phyloP scores from a whole-genome alignment of 345 rosid species.

The Hibiscus trionum region DNA sequence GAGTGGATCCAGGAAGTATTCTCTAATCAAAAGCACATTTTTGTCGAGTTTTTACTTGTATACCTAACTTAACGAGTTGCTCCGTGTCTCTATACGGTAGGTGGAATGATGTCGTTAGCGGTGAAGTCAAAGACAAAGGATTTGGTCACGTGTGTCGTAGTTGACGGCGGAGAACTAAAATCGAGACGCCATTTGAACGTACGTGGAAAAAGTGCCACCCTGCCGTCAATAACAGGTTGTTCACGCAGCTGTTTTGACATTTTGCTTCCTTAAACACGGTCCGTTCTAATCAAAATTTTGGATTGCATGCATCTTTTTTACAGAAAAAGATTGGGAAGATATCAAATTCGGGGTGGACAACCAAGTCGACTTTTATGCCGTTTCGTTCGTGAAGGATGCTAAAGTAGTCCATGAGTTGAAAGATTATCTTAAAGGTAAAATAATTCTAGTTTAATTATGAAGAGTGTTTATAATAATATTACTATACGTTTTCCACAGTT shows the following conservation, averaged over 20 bases:
- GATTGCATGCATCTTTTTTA: slow-evolving; percentile 1
- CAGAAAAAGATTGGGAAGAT: slow-evolving; percentile 99
- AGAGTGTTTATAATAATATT: neutral
- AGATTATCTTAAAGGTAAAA: slow-evolving; percentile 68
- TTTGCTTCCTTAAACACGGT: slow-evolving; percentile 1
- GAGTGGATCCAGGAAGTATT: neutral
- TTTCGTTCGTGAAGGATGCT: slow-evolving; percentile 96
- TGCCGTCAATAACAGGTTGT: slow-evolving; percentile 93
- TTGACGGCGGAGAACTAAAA: slow-evolving; percentile 92
- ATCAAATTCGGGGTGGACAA: slow-evolving; percentile 96
- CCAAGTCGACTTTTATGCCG: slow-evolving; percentile 93
- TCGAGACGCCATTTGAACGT: slow-evolving; percentile 97
- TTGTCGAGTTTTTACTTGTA: neutral
- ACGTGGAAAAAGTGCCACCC: slow-evolving; percentile 91
- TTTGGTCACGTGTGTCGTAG: slow-evolving; percentile 60
- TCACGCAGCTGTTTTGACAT: slow-evolving; percentile 6
- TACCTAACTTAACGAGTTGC: slow-evolving; percentile 6
- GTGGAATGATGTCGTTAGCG: slow-evolving; percentile 97
- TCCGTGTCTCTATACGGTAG: slow-evolving; percentile 30
- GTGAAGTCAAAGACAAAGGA: slow-evolving; percentile 76
- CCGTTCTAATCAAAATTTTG: neutral
- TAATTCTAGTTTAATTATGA: neutral
- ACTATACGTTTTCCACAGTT: neutral
- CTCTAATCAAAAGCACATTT: neutral
- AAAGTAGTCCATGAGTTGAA: slow-evolving; percentile 81